Percentiles rank a stretch among this genome's conserved stretches.
Evolutionary conservation across 345 rosid genomes (phyloP).

Genomic region (Hirschfeldia incana): DNA sequence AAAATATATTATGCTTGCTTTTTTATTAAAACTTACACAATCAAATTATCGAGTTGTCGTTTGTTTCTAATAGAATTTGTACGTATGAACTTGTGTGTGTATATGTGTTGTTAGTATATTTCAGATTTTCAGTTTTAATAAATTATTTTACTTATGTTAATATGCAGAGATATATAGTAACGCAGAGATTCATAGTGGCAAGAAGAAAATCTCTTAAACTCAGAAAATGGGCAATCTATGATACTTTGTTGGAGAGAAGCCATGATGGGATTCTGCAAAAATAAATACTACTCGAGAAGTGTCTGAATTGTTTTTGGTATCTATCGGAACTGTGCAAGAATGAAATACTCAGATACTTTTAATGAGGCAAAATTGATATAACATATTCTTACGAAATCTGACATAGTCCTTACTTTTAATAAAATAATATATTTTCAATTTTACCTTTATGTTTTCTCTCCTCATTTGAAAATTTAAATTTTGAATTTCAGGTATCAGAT

Average conservation of each 20-base stretch:
- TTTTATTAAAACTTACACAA: neutral
- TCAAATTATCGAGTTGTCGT: no score
- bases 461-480: no score
- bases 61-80: neutral
- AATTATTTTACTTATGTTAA: neutral
- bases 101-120: neutral
- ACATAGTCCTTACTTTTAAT: no score
- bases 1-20: neutral
- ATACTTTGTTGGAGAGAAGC: neutral
- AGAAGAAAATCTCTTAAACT: neutral
- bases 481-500: no score
- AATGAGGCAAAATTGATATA: no score
- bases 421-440: no score
- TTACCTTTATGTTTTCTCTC: no score
- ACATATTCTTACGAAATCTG: no score
- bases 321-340: neutral
- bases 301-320: neutral
- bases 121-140: neutral
- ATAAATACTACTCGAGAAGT: neutral
- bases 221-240: neutral
- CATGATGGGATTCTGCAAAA: neutral
- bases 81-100: neutral
- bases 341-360: no score
- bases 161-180: neutral
- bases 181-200: neutral